Conservation (phyloP, 192 early-diverging fungal species). For the Spizellomyces punctatus region DNA sequence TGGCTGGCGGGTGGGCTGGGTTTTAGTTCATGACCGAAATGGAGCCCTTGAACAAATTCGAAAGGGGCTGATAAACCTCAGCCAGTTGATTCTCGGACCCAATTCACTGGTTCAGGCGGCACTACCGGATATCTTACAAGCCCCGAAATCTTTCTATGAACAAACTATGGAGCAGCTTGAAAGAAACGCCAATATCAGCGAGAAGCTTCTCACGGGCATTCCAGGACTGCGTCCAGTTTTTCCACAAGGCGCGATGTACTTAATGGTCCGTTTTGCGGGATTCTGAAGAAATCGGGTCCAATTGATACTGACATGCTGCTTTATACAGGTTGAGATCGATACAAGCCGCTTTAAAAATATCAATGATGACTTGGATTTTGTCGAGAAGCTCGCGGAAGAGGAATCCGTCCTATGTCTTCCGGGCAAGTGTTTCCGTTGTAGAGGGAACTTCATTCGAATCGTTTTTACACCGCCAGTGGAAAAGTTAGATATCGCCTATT, state of each 20-base stretch:
- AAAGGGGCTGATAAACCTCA: constrained; percentile 70
- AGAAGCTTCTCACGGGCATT: constrained; percentile 61
- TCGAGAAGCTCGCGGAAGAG: constrained; percentile 77
- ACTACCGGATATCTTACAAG: constrained; percentile 77
- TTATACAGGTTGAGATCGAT: constrained; percentile 60
- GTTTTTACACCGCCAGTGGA: constrained; percentile 81
- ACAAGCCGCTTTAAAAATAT: constrained; percentile 71
- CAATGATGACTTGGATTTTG: constrained; percentile 77
- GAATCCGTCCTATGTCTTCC: constrained; percentile 85
- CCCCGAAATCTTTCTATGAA: constrained; percentile 67
- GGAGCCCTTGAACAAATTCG: constrained; percentile 61
- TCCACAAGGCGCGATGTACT: constrained; percentile 92
- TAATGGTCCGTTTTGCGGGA: constrained; percentile 60
- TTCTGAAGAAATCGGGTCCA: neutral
- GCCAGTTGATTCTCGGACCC: constrained; percentile 78
- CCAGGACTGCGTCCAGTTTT: constrained; percentile 75
- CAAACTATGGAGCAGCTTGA: constrained; percentile 72
- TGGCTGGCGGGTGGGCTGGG: constrained; percentile 91
- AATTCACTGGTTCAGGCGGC: constrained; percentile 80
- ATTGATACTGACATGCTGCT: neutral
- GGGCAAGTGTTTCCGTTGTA: constrained; percentile 81
- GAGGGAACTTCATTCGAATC: constrained; percentile 72
- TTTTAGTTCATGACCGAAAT: constrained; percentile 76
- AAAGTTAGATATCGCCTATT: constrained; percentile 70
- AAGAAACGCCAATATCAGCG: constrained; percentile 68